Evolutionary conservation across 2,329 filamentous ascomycete genomes (phyloP).

Genomic region (Ceratocystiopsis brevicomis): DNA sequence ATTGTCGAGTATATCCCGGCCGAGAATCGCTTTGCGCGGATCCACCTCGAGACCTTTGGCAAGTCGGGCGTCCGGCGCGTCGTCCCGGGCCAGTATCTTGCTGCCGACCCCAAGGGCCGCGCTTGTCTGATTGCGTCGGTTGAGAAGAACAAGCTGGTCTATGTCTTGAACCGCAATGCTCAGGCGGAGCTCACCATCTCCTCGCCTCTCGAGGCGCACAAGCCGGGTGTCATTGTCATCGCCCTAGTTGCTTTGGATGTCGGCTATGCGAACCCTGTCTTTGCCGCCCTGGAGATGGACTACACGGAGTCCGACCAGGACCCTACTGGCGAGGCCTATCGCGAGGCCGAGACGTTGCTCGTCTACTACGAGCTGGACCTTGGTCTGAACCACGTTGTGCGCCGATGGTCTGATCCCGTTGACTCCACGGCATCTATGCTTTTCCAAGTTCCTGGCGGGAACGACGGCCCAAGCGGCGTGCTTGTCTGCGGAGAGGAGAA

Average conservation of each 20-base stretch:
- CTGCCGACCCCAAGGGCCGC: slow-evolving; percentile 85
- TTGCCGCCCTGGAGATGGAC: slow-evolving; percentile 85
- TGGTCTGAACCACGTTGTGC: slow-evolving; percentile 88
- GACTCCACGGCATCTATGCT: slow-evolving; percentile 76
- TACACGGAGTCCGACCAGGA: slow-evolving; percentile 87
- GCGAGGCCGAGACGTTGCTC: slow-evolving; percentile 71
- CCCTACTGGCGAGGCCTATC: slow-evolving; percentile 61
- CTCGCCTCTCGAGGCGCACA: slow-evolving; percentile 89
- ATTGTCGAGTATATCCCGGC: slow-evolving; percentile 81
- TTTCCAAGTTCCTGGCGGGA: slow-evolving; percentile 88
- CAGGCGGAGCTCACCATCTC: slow-evolving; percentile 94
- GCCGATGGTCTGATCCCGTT: slow-evolving; percentile 89
- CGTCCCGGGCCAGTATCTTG: slow-evolving; percentile 87
- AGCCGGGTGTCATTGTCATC: slow-evolving; percentile 76
- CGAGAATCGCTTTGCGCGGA: slow-evolving; percentile 69
- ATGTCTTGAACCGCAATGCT: slow-evolving; percentile 87
- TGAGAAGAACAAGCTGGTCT: slow-evolving; percentile 99
- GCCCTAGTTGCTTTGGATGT: slow-evolving; percentile 79
- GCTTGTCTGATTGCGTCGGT: slow-evolving; percentile 85
- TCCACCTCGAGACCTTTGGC: slow-evolving; percentile 94
- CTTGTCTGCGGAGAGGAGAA: slow-evolving; percentile 88
- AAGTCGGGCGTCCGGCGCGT: slow-evolving; percentile 91
- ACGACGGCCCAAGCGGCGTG: slow-evolving; percentile 84
- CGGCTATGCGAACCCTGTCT: slow-evolving; percentile 92
- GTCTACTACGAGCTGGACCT: slow-evolving; percentile 97